A percentile compares a stretch with the other conserved stretches of the same genome.
Evolutionary conservation across 2,329 filamentous ascomycete genomes (phyloP).

Genomic region (Penicillium digitatum): DNA sequence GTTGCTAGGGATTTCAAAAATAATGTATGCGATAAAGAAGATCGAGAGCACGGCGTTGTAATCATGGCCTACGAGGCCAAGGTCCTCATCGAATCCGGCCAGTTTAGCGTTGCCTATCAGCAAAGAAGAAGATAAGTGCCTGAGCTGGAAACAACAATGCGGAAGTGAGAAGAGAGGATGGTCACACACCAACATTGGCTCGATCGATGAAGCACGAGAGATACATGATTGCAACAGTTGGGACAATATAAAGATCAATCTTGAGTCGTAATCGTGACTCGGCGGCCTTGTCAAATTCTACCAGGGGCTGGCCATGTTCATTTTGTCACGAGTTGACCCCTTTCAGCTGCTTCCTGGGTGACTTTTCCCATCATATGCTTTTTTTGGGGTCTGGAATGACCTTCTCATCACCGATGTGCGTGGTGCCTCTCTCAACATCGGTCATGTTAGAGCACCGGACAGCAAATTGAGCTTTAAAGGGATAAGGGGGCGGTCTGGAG

Average conservation of each 20-base stretch:
- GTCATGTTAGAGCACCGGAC: slow-evolving; percentile 3
- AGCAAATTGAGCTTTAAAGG: not conserved
- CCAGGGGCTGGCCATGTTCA: slow-evolving; percentile 50
- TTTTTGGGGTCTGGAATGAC: slow-evolving; percentile 15
- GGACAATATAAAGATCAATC: slow-evolving; percentile 63
- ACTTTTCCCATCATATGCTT: slow-evolving; percentile 13
- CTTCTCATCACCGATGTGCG: slow-evolving; percentile 23
- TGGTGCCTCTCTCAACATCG: slow-evolving; percentile 1
- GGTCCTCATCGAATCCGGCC: slow-evolving; percentile 61
- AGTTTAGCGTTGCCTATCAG: slow-evolving; percentile 62
- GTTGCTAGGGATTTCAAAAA: slow-evolving; percentile 68
- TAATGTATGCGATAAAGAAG: slow-evolving; percentile 70
- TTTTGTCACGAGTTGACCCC: slow-evolving; percentile 50
- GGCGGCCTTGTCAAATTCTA: slow-evolving; percentile 55
- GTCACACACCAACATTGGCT: slow-evolving; percentile 61
- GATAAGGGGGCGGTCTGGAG: not conserved
- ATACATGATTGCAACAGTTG: slow-evolving; percentile 63
- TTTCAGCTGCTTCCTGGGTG: slow-evolving; percentile 41
- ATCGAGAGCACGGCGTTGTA: slow-evolving; percentile 66
- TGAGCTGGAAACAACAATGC: not conserved
- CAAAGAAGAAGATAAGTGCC: not conserved
- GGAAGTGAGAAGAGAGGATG: not conserved
- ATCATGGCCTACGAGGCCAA: slow-evolving; percentile 58
- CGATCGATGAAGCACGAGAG: slow-evolving; percentile 72
- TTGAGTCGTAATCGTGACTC: slow-evolving; percentile 59